A percentile compares a stretch with the other conserved stretches of the same genome.
These are phyloP conservation scores for Euphorbia neoarborescens DNA, from an alignment of 441 rosid species.

Conservation along the genomic window DNA sequence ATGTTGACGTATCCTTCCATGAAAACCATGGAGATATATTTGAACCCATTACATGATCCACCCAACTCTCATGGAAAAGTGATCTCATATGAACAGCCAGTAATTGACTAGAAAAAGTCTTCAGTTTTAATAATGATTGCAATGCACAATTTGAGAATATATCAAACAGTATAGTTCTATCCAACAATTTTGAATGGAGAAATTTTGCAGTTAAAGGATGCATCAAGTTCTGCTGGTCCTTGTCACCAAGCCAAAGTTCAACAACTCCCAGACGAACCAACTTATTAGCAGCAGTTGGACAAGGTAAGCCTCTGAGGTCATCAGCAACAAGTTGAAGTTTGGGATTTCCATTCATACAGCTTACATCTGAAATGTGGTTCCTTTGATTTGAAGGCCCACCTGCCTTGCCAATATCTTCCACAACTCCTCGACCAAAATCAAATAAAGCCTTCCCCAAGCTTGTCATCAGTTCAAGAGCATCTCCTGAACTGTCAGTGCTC, in stretches of 20 bases:
- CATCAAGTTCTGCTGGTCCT: slow-evolving; percentile 83
- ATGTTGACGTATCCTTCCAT: slow-evolving; percentile 63
- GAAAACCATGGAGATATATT: slow-evolving; percentile 89
- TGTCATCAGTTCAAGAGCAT: slow-evolving; percentile 94
- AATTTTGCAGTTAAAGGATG: slow-evolving; percentile 65
- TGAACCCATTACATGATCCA: slow-evolving; percentile 59
- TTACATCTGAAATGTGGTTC: slow-evolving; percentile 29
- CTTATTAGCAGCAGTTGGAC: slow-evolving; percentile 81
- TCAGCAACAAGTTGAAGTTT: slow-evolving; percentile 43
- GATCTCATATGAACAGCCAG: slow-evolving; percentile 72
- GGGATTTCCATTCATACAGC: slow-evolving; percentile 36
- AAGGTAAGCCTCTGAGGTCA: slow-evolving; percentile 80
- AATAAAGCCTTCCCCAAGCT: slow-evolving; percentile 89
- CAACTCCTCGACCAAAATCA: slow-evolving; percentile 93
- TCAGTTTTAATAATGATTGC: slow-evolving; percentile 55
- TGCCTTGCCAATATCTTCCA: slow-evolving; percentile 87
- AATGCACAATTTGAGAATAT: slow-evolving; percentile 50
- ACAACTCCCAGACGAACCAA: slow-evolving; percentile 59
- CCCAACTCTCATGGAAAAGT: slow-evolving; percentile 82
- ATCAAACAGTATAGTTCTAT: slow-evolving; percentile 58
- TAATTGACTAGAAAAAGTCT: slow-evolving; percentile 65
- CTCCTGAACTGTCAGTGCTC: slow-evolving; percentile 65
- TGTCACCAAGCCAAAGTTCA: slow-evolving; percentile 88
- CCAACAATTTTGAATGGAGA: slow-evolving; percentile 74
- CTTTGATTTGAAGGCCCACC: slow-evolving; percentile 47